Base-by-base conservation (phyloP, 2,329 filamentous ascomycete genomes). In the Knufia fluminis region DNA sequence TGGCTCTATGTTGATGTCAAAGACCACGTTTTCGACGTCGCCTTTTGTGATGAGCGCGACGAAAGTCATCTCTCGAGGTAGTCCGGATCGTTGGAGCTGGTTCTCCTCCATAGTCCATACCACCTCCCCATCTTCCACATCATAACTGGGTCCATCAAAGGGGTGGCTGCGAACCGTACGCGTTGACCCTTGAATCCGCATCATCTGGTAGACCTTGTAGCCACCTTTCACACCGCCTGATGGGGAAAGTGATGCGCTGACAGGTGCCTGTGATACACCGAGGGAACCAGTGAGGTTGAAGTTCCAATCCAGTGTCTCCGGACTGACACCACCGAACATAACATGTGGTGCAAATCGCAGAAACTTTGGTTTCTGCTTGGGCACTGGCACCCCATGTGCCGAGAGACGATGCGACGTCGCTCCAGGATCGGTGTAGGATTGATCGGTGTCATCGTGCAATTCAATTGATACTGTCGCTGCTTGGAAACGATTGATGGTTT, bases 31-130 rank as follows among this genome's bases (percentile, higher is more conserved):
- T 20, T 67, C 60, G n/a, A 64, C 58, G 6, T 64, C 58, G 10
- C 68, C 69, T 50, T 72, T 73, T 46, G 71, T 66, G 8, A 75
- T 61, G 4, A 76, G 59, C 61, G 75, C 66, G 14, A 72, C 71
- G 54, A 75, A 75, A 2, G 73, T 74, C 44, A 75, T 74, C 50
- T 75, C 73, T 7, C 72, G 66, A 8, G 73, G 73, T 3, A 76
- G 58, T 2, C 73, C 73, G 3, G 70, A 72, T 20, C 67, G 64
- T 54, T 75, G 72, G 7, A 75, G 59, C 32, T 57, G 53, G 49
- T 75, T 76, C 47, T 76, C 72, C 48, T 73, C 70, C 1, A 76
- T 61, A 3, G 72, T 72, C 72, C 72, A 76, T 12, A 75, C 66
- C 7, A 74, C 63, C 53, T 71, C 68, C 2, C 64, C 70, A 39